Percentiles rank a stretch among this genome's conserved stretches.
phyloP scores from a whole-genome alignment of 495 filamentous ascomycete genomes.

The Oleoguttula mirabilis region DNA sequence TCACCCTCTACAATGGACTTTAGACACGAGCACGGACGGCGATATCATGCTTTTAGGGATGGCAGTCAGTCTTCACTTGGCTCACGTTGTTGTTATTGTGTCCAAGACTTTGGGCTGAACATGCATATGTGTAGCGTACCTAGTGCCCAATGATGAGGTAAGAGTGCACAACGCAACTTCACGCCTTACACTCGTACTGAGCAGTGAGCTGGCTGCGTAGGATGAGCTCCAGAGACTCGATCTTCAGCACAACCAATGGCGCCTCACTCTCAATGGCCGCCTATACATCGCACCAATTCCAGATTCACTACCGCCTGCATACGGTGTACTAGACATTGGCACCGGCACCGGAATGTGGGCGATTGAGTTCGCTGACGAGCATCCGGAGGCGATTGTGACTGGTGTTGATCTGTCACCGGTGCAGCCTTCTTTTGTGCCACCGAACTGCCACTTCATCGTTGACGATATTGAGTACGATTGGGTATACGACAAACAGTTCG shows the following conservation, averaged over 20 bases:
- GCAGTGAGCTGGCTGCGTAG: not conserved
- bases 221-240: not conserved
- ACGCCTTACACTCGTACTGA: not conserved
- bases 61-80: not conserved
- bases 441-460: conserved; percentile 49
- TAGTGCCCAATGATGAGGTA: not conserved
- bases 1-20: too few relatives aligned
- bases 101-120: too few relatives aligned
- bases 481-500: conserved; percentile 27
- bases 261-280: not conserved
- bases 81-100: not conserved
- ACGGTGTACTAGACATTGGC: conserved; percentile 21
- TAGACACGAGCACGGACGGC: not conserved
- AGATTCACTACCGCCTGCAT: not conserved
- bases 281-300: conserved; percentile 1
- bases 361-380: conserved; percentile 30
- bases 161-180: not conserved
- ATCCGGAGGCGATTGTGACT: conserved; percentile 43
- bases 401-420: conserved; percentile 56
- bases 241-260: not conserved
- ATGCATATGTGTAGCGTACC: not conserved
- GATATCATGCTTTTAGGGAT: not conserved
- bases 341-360: conserved; percentile 28
- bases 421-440: conserved; percentile 41
- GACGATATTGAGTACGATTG: conserved; percentile 41